Conservation (phyloP, 2,329 filamentous ascomycete species). For the Apiospora phragmitis region DNA sequence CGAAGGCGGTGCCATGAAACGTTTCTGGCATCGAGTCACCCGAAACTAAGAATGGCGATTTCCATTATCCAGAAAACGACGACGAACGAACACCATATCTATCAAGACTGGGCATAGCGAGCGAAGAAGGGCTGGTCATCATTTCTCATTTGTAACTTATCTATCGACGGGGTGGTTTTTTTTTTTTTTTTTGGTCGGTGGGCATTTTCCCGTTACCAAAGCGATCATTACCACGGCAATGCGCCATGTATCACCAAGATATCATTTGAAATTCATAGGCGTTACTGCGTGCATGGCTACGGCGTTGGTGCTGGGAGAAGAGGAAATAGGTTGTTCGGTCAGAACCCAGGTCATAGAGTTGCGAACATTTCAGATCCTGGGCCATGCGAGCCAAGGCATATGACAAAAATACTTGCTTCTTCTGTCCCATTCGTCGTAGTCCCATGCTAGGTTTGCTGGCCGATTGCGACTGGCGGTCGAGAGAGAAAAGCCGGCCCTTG, state of each 20-base stretch:
- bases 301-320: constrained; percentile 2
- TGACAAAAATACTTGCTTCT: neutral
- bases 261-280: constrained; percentile 7
- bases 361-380: neutral
- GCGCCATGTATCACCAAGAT: neutral
- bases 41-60: neutral
- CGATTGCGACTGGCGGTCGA: neutral
- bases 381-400: neutral
- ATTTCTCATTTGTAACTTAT: neutral
- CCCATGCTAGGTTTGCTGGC: neutral
- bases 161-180: neutral
- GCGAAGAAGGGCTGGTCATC: neutral
- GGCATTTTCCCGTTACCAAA: neutral
- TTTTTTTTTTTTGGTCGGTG: neutral
- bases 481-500: neutral
- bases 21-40: constrained; percentile 62
- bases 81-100: constrained; percentile 32
- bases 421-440: neutral
- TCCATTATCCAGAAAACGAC: neutral
- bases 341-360: neutral
- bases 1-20: constrained; percentile 59
- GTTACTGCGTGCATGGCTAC: neutral
- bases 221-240: neutral
- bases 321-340: neutral
- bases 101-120: constrained; percentile 33